Conservation (phyloP, 1,284 basidiomycete species). For the Limonomyces culmigenus region DNA sequence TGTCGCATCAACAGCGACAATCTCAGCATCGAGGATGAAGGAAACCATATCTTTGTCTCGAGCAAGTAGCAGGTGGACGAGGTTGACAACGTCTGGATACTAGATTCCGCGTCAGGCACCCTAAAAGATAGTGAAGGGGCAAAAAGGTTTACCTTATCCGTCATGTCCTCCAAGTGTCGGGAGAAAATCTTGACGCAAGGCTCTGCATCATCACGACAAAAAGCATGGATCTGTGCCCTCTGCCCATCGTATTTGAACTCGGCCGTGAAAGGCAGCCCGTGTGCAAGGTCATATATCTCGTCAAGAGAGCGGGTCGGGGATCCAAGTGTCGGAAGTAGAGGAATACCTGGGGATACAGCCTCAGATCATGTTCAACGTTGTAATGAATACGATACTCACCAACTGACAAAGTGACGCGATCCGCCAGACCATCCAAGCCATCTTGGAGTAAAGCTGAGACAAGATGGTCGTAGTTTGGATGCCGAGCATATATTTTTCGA, state of each 20-base stretch:
- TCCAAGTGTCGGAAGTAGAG: slow-evolving; percentile 58
- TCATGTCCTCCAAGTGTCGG: slow-evolving; percentile 87
- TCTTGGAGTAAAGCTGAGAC: slow-evolving; percentile 42
- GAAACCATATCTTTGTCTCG: slow-evolving; percentile 32
- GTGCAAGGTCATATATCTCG: slow-evolving; percentile 66
- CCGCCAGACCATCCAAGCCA: slow-evolving; percentile 43
- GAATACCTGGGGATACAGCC: slow-evolving; percentile 29
- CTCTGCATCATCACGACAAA: slow-evolving; percentile 22
- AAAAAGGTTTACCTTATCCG: slow-evolving; percentile 42
- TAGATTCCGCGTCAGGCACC: slow-evolving; percentile 17
- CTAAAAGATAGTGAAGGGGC: slow-evolving; percentile 5
- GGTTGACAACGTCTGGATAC: slow-evolving; percentile 75
- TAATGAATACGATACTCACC: slow-evolving; percentile 30
- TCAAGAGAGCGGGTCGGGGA: slow-evolving; percentile 75
- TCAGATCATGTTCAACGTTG: slow-evolving; percentile 13
- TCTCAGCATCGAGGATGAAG: slow-evolving; percentile 75
- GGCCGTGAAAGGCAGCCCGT: slow-evolving; percentile 51
- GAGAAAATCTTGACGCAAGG: slow-evolving; percentile 64
- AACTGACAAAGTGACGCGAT: slow-evolving; percentile 59
- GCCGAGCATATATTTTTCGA: slow-evolving; percentile 68
- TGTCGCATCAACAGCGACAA: slow-evolving; percentile 60
- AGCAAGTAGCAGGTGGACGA: slow-evolving; percentile 33
- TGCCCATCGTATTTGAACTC: slow-evolving; percentile 86
- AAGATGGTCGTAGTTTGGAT: slow-evolving; percentile 80
- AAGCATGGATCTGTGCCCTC: slow-evolving; percentile 70